These are phyloP conservation scores for Cryptococcus jaspeensis DNA, from an alignment of 1,284 basidiomycete species.

Conservation along the genomic window DNA sequence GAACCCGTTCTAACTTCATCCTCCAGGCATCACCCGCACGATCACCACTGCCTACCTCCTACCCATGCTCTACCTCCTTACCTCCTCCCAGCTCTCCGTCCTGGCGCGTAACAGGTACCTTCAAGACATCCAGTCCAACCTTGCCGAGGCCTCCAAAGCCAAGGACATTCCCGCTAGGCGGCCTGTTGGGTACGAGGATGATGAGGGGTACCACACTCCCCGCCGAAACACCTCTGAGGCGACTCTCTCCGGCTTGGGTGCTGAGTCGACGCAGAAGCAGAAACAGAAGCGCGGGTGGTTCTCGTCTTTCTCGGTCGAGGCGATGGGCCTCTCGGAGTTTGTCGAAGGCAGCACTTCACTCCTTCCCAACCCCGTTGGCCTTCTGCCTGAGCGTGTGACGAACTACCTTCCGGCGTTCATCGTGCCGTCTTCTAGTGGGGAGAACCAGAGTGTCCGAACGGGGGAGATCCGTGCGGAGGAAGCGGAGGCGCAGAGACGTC, in stretches of 20 bases:
- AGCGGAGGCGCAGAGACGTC: slow-evolving; percentile 20
- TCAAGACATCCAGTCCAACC: slow-evolving; percentile 31
- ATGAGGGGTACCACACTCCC: slow-evolving; percentile 5
- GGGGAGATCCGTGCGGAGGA: slow-evolving; percentile 5
- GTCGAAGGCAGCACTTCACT: slow-evolving; percentile 6
- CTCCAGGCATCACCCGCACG: slow-evolving; percentile 42
- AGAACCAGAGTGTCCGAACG: neutral
- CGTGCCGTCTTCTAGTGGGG: neutral
- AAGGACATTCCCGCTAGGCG: neutral
- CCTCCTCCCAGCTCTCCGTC: slow-evolving; percentile 47
- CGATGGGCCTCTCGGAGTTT: slow-evolving; percentile 37
- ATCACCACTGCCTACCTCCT: slow-evolving; percentile 49
- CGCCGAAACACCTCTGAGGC: neutral
- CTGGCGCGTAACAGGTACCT: slow-evolving; percentile 46
- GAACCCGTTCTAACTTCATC: neutral
- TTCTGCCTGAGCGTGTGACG: slow-evolving; percentile 17
- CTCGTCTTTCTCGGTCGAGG: slow-evolving; percentile 31
- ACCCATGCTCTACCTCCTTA: slow-evolving; percentile 48
- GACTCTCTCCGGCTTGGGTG: neutral
- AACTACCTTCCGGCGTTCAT: slow-evolving; percentile 14
- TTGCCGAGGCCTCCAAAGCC: neutral
- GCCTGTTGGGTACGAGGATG: neutral
- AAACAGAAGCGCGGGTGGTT: slow-evolving; percentile 25
- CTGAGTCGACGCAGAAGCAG: neutral
- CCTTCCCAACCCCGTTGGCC: slow-evolving; percentile 19